Conservation (phyloP, 768 basidiomycete species). For the Rhizopogon vulgaris region DNA sequence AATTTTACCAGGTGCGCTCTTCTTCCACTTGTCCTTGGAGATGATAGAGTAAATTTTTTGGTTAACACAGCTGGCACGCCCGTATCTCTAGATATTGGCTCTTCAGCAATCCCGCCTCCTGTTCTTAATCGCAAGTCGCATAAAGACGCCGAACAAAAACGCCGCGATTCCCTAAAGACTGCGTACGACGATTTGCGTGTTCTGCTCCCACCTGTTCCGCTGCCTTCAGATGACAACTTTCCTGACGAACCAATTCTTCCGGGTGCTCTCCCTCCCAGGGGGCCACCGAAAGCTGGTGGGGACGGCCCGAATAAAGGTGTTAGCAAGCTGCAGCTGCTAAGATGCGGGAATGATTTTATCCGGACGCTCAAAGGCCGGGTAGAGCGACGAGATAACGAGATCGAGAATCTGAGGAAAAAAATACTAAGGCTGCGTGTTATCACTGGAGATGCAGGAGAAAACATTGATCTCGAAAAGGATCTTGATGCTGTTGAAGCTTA, state of each 20-base stretch:
- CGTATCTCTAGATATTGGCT: conserved; percentile 17
- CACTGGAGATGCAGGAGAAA: conserved; percentile 19
- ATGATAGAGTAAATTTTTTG: background rate
- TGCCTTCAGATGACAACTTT: conserved; percentile 68
- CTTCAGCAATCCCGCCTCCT: conserved; percentile 26
- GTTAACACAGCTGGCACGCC: conserved; percentile 28
- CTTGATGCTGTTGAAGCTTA: conserved; percentile 23
- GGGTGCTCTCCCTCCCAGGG: conserved; percentile 83
- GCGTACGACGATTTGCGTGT: conserved; percentile 82
- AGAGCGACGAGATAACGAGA: conserved; percentile 76
- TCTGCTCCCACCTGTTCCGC: conserved; percentile 83
- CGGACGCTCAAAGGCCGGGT: conserved; percentile 69
- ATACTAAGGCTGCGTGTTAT: conserved; percentile 50
- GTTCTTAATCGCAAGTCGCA: conserved; percentile 73
- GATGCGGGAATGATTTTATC: conserved; percentile 89
- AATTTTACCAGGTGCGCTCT: conserved; percentile 58
- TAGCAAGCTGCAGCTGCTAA: conserved; percentile 86
- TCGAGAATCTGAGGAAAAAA: conserved; percentile 59
- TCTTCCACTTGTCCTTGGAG: background rate
- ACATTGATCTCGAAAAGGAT: conserved; percentile 23
- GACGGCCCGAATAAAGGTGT: conserved; percentile 96
- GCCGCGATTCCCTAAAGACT: conserved; percentile 92
- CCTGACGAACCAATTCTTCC: conserved; percentile 74
- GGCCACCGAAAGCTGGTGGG: conserved; percentile 76
- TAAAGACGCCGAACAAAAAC: conserved; percentile 96